These are phyloP conservation scores for Trametopsis cervina DNA, from an alignment of 768 basidiomycete species.

Conservation along the genomic window DNA sequence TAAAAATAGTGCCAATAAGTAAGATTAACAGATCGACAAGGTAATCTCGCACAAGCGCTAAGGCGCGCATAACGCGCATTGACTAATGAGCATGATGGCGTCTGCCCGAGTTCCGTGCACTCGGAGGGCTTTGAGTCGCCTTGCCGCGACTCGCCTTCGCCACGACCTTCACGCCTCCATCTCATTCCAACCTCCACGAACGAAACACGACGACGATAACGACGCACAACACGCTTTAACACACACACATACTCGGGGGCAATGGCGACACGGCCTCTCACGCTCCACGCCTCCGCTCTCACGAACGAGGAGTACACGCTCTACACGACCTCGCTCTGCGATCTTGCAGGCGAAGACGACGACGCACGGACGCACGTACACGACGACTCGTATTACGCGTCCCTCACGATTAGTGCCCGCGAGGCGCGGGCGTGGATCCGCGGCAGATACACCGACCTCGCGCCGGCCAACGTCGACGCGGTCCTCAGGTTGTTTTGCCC, in stretches of 20 bases:
- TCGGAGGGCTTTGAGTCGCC: background rate
- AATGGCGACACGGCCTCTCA: slow-evolving; percentile 38
- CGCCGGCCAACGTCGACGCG: slow-evolving; percentile 47
- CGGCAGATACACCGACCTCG: slow-evolving; percentile 56
- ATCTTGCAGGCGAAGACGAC: slow-evolving; percentile 22
- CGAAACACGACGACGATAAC: background rate
- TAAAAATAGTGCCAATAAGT: too few relatives aligned
- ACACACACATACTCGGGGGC: slow-evolving; percentile 16
- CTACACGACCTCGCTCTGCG: slow-evolving; percentile 55
- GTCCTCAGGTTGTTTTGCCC: slow-evolving; percentile 63
- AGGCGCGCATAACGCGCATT: background rate
- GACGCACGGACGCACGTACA: slow-evolving; percentile 3
- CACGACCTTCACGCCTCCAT: background rate
- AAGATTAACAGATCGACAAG: background rate
- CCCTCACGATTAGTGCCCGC: slow-evolving; percentile 45
- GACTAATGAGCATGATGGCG: background rate
- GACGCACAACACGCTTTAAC: background rate
- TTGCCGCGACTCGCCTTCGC: background rate
- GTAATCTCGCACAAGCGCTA: background rate
- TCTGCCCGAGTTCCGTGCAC: background rate
- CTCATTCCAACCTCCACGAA: too few relatives aligned
- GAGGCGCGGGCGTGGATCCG: slow-evolving; percentile 73
- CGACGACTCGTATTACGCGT: slow-evolving; percentile 46
- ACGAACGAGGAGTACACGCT: slow-evolving; percentile 64
- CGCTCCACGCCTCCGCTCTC: slow-evolving; percentile 69